Conservation (phyloP, 2,329 filamentous ascomycete genomes). For the Penicillium sp. region DNA sequence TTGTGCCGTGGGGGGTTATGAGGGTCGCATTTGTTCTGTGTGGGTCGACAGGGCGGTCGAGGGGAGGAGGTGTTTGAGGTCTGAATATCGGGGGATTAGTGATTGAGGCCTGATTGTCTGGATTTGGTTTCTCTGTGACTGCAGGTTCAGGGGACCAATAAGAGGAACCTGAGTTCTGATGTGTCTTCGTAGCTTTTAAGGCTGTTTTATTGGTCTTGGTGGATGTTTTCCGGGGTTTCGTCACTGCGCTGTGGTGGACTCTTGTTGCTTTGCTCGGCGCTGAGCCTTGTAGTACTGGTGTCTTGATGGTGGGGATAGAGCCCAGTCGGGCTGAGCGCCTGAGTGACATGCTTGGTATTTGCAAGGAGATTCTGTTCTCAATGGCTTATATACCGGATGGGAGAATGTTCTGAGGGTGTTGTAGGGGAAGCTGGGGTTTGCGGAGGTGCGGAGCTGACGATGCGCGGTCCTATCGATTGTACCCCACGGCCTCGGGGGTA, state of each 20-base stretch:
- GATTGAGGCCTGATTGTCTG: slow-evolving; percentile 29
- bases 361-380: background rate
- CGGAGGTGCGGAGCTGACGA: slow-evolving; percentile 3
- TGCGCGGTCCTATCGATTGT: no score
- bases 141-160: slow-evolving; percentile 25
- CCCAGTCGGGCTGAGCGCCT: slow-evolving; percentile 53
- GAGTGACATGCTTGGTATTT: slow-evolving; percentile 47
- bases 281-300: slow-evolving; percentile 20
- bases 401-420: background rate
- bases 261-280: slow-evolving; percentile 23
- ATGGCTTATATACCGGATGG: background rate
- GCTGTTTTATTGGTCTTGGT: slow-evolving; percentile 22
- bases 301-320: slow-evolving; percentile 25
- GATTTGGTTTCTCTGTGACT: slow-evolving; percentile 28
- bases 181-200: slow-evolving; percentile 4
- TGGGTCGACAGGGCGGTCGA: slow-evolving; percentile 48
- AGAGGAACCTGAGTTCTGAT: slow-evolving; percentile 9
- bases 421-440: background rate
- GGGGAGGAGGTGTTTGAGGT: slow-evolving; percentile 46
- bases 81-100: slow-evolving; percentile 38
- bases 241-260: slow-evolving; percentile 28
- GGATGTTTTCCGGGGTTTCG: slow-evolving; percentile 30
- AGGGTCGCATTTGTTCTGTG: slow-evolving; percentile 50
- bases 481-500: slow-evolving; percentile 1
- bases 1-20: slow-evolving; percentile 49